phyloP scores from a whole-genome alignment of 148 eudicot genomes.

The Rhododendron kiyosumense region DNA sequence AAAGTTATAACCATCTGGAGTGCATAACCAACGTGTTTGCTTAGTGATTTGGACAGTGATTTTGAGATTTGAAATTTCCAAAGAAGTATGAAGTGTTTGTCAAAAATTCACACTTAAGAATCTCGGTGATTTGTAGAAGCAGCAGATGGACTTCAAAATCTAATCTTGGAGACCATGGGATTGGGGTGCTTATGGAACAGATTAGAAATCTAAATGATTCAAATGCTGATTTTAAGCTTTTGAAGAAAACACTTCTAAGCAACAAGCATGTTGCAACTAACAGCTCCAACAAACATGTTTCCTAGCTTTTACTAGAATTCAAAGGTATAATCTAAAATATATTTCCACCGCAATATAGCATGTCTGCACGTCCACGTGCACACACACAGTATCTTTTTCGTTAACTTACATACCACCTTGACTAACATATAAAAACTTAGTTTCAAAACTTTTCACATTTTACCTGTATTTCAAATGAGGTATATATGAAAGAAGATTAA shows the following conservation, averaged over 20 bases:
- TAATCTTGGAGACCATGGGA: not conserved
- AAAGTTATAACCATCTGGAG: not conserved
- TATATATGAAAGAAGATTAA: not conserved
- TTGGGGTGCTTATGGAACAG: not conserved
- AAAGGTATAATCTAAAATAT: not conserved
- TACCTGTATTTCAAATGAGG: not conserved
- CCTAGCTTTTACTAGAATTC: not conserved
- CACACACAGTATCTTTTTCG: not conserved
- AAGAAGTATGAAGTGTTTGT: not conserved
- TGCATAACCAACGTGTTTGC: not conserved
- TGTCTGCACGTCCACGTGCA: not conserved
- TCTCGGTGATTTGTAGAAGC: not conserved
- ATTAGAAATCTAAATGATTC: not conserved
- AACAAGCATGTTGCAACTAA: not conserved
- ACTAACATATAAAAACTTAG: not conserved
- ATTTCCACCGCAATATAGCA: not conserved
- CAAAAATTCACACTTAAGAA: not conserved
- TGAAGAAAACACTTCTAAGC: not conserved
- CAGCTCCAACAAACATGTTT: not conserved
- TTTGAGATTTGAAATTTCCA: not conserved
- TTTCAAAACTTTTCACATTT: not conserved
- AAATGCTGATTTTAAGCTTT: not conserved
- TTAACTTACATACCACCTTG: not conserved
- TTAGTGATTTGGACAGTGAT: not conserved
- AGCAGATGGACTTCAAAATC: not conserved